phyloP scores from a whole-genome alignment of 768 basidiomycete species.

The Trametes coccinea region DNA sequence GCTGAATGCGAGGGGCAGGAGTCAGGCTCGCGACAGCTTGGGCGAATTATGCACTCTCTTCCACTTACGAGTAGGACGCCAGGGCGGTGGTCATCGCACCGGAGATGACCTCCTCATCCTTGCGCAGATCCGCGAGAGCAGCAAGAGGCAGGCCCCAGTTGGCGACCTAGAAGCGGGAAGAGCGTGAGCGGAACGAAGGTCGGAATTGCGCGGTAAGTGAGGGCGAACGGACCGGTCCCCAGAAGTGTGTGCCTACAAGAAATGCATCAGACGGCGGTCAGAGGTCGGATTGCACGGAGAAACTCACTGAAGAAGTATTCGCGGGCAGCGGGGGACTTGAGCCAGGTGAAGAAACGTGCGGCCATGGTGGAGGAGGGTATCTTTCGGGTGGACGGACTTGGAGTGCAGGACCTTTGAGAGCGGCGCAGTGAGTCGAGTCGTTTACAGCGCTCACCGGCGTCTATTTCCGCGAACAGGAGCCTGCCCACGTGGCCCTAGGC shows the following conservation, averaged over 20 bases:
- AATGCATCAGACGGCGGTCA: constrained; percentile 22
- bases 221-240: constrained; percentile 85
- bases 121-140: constrained; percentile 85
- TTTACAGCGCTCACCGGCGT: constrained; percentile 2
- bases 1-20: constrained; percentile 29
- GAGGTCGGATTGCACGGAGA: background rate
- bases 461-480: background rate
- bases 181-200: constrained; percentile 6
- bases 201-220: background rate
- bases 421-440: background rate
- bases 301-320: constrained; percentile 94
- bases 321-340: constrained; percentile 86
- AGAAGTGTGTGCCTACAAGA: constrained; percentile 87
- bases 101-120: constrained; percentile 96
- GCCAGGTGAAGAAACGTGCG: constrained; percentile 84
- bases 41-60: constrained; percentile 46
- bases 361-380: constrained; percentile 54
- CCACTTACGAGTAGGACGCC: constrained; percentile 89
- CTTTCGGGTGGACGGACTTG: background rate
- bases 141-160: constrained; percentile 99
- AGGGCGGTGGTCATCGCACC: constrained; percentile 96
- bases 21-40: background rate
- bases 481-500: background rate
- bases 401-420: background rate
- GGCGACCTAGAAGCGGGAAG: constrained; percentile 63